Evolutionary conservation across 2,329 filamentous ascomycete species (phyloP), one percentile per base, ranked within the genome.

Genomic region (Pseudogymnoascus sp.): DNA sequence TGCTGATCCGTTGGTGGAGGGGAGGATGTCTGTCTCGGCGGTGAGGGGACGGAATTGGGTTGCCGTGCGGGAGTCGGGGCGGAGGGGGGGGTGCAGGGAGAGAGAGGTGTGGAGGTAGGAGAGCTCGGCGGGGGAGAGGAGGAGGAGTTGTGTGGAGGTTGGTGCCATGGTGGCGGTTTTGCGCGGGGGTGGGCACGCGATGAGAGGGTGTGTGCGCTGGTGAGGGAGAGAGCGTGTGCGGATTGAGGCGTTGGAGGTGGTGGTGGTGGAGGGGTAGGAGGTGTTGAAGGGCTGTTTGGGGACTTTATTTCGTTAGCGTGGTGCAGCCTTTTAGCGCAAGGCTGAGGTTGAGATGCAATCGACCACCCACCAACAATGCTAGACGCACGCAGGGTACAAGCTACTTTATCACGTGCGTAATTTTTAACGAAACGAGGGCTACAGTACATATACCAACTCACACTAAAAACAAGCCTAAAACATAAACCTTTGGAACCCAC

Each of bases 111-210:
- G 91, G 61, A 97, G 86, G 79, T 97, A 99, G 70, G 92, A 92
- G 71, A 99, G 90, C 79, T 99, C 94, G 72, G 94, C 92, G 59
- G 94, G 93, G 62, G 92, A 97, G 76, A 97, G 88, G 70, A 91
- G 87, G 71, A 86, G 84, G 77, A 85, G 84, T 71, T 86, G 84
- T 70, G 76, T 80, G 69, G 67, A 67, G 44, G 72, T 66, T 18
- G 85, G 83, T 42, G 88, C 80, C 84, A 91, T 89, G 67, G 67
- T 40, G 50, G 50, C 50, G 50, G 23, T 21, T 59, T 59, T 31
- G 14, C 25, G 50, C 50, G 25, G 25, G 50, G 25, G 31, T n/a
- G 50, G 31, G 31, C 25, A 25, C 50, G 50, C 25, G 31, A 33
- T 59, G n/a, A 16, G 25, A 33, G 31, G n/a, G 50, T 31, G 25